phyloP scores from a whole-genome alignment of 2,329 filamentous ascomycete genomes.

The Trichoderma oligosporum region DNA sequence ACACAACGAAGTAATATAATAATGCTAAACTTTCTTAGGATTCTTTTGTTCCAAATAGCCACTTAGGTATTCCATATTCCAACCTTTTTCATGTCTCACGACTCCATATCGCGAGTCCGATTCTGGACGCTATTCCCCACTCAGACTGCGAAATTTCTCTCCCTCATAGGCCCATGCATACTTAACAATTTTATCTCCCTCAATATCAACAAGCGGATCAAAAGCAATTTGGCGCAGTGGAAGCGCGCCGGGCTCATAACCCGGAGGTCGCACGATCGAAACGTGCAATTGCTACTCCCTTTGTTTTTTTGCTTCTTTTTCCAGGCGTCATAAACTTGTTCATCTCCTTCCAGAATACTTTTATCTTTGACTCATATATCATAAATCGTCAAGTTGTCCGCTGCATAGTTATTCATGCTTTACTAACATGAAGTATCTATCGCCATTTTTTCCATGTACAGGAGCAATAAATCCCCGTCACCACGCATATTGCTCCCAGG shows the following conservation, averaged over 20 bases:
- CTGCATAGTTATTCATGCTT: too few relatives aligned
- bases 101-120: neutral
- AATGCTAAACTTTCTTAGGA: too few relatives aligned
- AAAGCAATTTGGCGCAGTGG: slow-evolving; percentile 31
- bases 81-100: neutral
- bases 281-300: slow-evolving; percentile 22
- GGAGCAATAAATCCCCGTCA: slow-evolving; percentile 5
- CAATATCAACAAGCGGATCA: neutral
- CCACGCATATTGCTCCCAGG: neutral
- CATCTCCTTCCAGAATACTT: neutral
- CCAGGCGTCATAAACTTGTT: neutral
- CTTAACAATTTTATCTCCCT: neutral
- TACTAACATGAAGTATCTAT: neutral
- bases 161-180: neutral
- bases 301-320: neutral
- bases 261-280: slow-evolving; percentile 31
- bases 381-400: neutral
- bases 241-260: slow-evolving; percentile 31
- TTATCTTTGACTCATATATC: neutral
- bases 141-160: neutral
- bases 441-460: slow-evolving; percentile 12
- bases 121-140: slow-evolving; percentile 5
- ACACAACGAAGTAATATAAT: too few relatives aligned
- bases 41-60: too few relatives aligned
- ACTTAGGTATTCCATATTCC: too few relatives aligned